Base-by-base conservation (phyloP, 2,329 filamentous ascomycete genomes). In the Aureobasidium sp. region DNA sequence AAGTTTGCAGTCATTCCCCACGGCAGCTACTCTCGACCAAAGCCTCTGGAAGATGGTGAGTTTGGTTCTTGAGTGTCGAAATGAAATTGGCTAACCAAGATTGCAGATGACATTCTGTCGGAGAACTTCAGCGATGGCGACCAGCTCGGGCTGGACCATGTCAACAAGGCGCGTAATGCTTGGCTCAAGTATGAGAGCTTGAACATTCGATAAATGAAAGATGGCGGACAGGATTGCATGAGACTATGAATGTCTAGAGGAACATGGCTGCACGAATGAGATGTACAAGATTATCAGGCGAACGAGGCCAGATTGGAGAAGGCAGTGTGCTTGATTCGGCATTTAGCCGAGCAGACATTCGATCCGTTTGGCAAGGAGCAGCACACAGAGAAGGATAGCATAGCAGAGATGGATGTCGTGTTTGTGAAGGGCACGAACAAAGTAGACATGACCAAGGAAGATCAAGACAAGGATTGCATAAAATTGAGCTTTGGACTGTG, bases 41-140 rank as follows among this genome's bases (percentile, higher is more conserved):
- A 85, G 64, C 95, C 95, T 77, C 79, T 99, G 51, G 86, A 88
- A 67, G 94, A 97, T 77, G 91, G 93, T 96, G 78, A 80, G 87
- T 74, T 15, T 31, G 47, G 29, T 22, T 20, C 20, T 51, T 20
- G 22, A 22, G 1, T 34, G 2, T 25, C 2, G n/a, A 45, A 49
- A 53, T 5, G 8, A 11, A 41, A 2, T 2, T 20, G 17, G 20
- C 41, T 44, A 7, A 51, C 36, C 6, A 11, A 6, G 25, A 22
- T 36, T 53, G 25, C 67, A 79, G 78, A 80, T 44, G 78, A 80
- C 29, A 70, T 80, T 29, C 67, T 80, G 2, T 76, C 73, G 63
- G 77, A 80, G 45, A 75, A 76, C 57, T 63, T 78, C 48, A 69
- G 66, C 20, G 76, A 79, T 31, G 57, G 57, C 11, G 73, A 79